phyloP scores from a whole-genome alignment of 106 monocot genomes.

The Phalaenopsis equestris region DNA sequence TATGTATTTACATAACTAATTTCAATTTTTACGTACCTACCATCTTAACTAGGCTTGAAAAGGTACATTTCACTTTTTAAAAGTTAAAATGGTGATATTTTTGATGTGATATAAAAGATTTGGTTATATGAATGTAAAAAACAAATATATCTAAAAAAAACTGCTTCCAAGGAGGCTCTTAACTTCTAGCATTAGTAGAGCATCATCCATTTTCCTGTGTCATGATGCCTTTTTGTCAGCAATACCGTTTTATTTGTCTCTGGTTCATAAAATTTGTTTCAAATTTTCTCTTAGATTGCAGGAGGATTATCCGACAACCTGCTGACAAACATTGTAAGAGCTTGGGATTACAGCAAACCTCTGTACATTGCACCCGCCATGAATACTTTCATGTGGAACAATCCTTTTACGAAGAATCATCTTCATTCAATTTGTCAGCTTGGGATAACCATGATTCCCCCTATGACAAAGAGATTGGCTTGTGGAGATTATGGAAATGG shows the following conservation, averaged over 20 bases:
- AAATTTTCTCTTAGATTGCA: slow-evolving; percentile 50
- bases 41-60: too few relatives aligned
- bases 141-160: too few relatives aligned
- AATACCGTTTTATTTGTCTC: neutral
- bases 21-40: too few relatives aligned
- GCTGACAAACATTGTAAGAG: slow-evolving; percentile 79
- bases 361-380: slow-evolving; percentile 88
- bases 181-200: neutral
- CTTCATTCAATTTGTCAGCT: slow-evolving; percentile 41
- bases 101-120: too few relatives aligned
- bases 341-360: slow-evolving; percentile 91
- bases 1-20: too few relatives aligned
- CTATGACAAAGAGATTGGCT: slow-evolving; percentile 71
- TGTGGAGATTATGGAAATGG: slow-evolving; percentile 96
- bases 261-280: slow-evolving; percentile 3
- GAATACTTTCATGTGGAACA: slow-evolving; percentile 99
- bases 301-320: slow-evolving; percentile 93
- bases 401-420: slow-evolving; percentile 73
- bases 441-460: slow-evolving; percentile 57
- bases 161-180: too few relatives aligned
- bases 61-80: too few relatives aligned
- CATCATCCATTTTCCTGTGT: neutral
- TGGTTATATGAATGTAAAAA: too few relatives aligned
- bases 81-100: too few relatives aligned
- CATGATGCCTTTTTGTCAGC: neutral